Conservation (phyloP, 371 early-diverging fungal genomes). For the Mucor irregularis region DNA sequence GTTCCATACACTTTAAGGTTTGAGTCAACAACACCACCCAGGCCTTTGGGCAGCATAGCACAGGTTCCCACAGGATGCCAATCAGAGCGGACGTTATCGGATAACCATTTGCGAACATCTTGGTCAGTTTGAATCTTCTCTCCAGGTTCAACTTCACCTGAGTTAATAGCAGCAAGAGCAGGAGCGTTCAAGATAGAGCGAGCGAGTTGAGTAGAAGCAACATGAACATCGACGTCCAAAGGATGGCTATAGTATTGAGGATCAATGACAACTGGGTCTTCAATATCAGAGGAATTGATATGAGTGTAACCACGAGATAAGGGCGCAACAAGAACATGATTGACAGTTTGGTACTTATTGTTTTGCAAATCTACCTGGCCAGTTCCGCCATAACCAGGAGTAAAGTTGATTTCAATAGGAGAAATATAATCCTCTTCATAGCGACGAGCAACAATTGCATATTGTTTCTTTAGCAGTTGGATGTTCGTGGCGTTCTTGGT, state of each 20-base stretch:
- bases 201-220: slow-evolving; percentile 17
- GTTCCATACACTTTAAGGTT: slow-evolving; percentile 41
- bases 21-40: slow-evolving; percentile 36
- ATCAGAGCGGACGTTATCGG: slow-evolving; percentile 21
- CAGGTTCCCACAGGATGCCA: slow-evolving; percentile 35
- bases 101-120: slow-evolving; percentile 12
- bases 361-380: background rate
- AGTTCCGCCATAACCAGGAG: slow-evolving; percentile 20
- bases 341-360: slow-evolving; percentile 20
- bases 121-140: slow-evolving; percentile 13
- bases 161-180: slow-evolving; percentile 8
- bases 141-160: slow-evolving; percentile 15
- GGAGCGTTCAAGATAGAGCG: slow-evolving; percentile 8
- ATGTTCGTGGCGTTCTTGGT: slow-evolving; percentile 5
- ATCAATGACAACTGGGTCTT: slow-evolving; percentile 9
- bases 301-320: slow-evolving; percentile 16
- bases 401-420: slow-evolving; percentile 19
- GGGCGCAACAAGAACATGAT: slow-evolving; percentile 15
- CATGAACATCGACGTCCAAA: slow-evolving; percentile 15
- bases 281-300: slow-evolving; percentile 13
- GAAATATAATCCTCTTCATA: slow-evolving; percentile 14
- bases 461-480: slow-evolving; percentile 11
- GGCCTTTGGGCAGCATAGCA: slow-evolving; percentile 35
- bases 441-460: slow-evolving; percentile 12
- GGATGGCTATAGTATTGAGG: slow-evolving; percentile 22